Base-by-base conservation (phyloP, 129 eudicot species). In the Glebionis coronaria region DNA sequence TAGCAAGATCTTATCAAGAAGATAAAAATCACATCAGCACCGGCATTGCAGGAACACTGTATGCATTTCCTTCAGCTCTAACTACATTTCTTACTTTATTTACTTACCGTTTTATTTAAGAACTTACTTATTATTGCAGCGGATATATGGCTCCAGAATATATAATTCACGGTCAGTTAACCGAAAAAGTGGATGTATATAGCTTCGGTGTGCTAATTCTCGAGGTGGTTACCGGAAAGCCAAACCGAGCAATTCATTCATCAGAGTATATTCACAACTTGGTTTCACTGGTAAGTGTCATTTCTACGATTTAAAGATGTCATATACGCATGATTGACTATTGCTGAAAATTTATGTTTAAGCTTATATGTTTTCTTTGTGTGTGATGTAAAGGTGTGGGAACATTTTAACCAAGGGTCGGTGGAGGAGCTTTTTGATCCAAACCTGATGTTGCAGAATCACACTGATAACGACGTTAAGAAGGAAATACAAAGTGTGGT, bases 121-220 rank as follows among this genome's bases (percentile, higher is more conserved):
- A 9, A 65, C 4, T 9, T 49, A 10, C 57, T 19, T 56, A 20
- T 3, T 28, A 14, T 7, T 56, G 29, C 78, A 84, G 88, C 18
- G 93, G 88, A 75, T 88, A 84, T 54, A 80, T 88, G 90, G 95
- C 95, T 62, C 95, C 90, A 51, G 90, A 84, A 69, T 89, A 89
- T 74, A 73, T 89, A 65, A 77, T 75, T 27, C 80, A 77, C 72
- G 93, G 93, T 56, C 82, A 83, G 57, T 70, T 89, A 68, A 85
- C 92, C 1, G 93, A 85, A 56, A 89, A 89, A 42, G 93, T 73
- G 52, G 96, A 89, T 54, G 90, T 83, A n/a, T 85, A 88, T 77
- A 88, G 92, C 62, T 83, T 76, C 47, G 90, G 90, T 25, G 90
- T 88, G 56, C 89, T 85, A 47, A 65, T 82, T 61, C 73, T 85